A percentile compares a stretch with the other conserved stretches of the same genome.
phyloP scores from a whole-genome alignment of 2,329 filamentous ascomycete genomes.

The Fusarium sp. region DNA sequence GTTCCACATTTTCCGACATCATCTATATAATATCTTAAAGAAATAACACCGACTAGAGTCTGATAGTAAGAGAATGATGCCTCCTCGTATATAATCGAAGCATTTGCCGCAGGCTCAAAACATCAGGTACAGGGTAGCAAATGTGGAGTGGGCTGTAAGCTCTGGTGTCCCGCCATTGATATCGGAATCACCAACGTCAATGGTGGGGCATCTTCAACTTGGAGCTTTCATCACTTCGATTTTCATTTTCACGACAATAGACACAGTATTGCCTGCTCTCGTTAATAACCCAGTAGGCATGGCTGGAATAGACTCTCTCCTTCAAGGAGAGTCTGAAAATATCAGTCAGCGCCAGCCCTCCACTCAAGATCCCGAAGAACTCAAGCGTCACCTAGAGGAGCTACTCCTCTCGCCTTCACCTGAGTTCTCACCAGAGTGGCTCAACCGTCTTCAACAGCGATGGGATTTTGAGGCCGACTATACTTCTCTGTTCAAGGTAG shows the following conservation, averaged over 20 bases:
- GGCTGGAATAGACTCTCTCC: slow-evolving; percentile 52
- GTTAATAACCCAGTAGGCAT: slow-evolving; percentile 38
- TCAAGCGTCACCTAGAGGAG: slow-evolving; percentile 77
- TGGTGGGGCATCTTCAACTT: slow-evolving; percentile 43
- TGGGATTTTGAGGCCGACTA: slow-evolving; percentile 88
- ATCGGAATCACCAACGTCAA: slow-evolving; percentile 37
- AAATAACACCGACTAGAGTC: too few relatives aligned
- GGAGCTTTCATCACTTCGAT: slow-evolving; percentile 33
- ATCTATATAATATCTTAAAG: too few relatives aligned
- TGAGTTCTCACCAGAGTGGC: slow-evolving; percentile 84
- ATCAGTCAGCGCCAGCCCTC: slow-evolving; percentile 29
- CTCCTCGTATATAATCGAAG: too few relatives aligned
- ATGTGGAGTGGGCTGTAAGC: slow-evolving; percentile 17
- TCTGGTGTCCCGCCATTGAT: slow-evolving; percentile 21
- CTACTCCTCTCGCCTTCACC: slow-evolving; percentile 83
- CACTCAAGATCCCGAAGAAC: slow-evolving; percentile 63
- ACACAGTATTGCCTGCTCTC: slow-evolving; percentile 5
- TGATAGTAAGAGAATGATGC: too few relatives aligned
- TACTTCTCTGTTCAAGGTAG: slow-evolving; percentile 85
- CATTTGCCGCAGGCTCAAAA: too few relatives aligned
- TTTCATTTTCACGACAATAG: slow-evolving; percentile 4
- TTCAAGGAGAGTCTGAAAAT: slow-evolving; percentile 39
- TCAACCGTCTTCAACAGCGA: slow-evolving; percentile 86
- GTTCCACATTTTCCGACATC: too few relatives aligned
- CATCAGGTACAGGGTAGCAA: slow-evolving; percentile 18